Evolutionary conservation across 1,139 yeast species (phyloP), one percentile per base, ranked within the genome.

Genomic region (Suhomyces coccinellae): DNA sequence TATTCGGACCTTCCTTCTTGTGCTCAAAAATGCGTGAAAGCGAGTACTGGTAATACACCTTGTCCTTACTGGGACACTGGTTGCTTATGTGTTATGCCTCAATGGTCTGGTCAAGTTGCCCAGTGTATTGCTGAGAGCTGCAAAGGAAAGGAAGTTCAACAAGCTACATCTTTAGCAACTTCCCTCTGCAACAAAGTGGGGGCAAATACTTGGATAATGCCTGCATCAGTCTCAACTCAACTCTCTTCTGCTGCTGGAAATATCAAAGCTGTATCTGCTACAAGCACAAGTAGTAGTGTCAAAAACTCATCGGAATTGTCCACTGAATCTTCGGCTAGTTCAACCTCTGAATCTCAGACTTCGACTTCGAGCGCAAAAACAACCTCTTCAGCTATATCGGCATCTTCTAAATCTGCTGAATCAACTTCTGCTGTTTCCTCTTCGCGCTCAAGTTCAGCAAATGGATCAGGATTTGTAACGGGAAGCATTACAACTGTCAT

Each of bases 61-160:
- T 75, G 80, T 55, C 80, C 80, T 38, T 74, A 75, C 64, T 75
- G 80, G 80, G 80, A 75, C 52, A 71, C 80, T 27, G 80, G 80
- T 4, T 75, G 80, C 56, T 66, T 75, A 53, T 75, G 80, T 61
- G 77, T 74, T 16, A 75, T 76, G 77, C 70, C 75, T 14, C 69
- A 64, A 50, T 75, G 77, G 77, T 62, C 71, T 31, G 76, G 75
- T 17, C 54, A 56, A 38, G 78, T 76, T 16, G 81, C 72, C 27
- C 63, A 67, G 41, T 76, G 80, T 59, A 58, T 75, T 48, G 79
- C 77, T 40, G 51, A 62, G 41, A 53, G 55, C 20, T 76, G 81
- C 57, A 41, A 57, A 22, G 79, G 77, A 35, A 41, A 53, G 4
- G 76, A 73, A 43, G 74, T 76, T 35, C 62, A 49, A 17, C 30